Evolutionary conservation across 2,329 filamentous ascomycete species (phyloP).

Genomic region (Blastomyces gilchristii): DNA sequence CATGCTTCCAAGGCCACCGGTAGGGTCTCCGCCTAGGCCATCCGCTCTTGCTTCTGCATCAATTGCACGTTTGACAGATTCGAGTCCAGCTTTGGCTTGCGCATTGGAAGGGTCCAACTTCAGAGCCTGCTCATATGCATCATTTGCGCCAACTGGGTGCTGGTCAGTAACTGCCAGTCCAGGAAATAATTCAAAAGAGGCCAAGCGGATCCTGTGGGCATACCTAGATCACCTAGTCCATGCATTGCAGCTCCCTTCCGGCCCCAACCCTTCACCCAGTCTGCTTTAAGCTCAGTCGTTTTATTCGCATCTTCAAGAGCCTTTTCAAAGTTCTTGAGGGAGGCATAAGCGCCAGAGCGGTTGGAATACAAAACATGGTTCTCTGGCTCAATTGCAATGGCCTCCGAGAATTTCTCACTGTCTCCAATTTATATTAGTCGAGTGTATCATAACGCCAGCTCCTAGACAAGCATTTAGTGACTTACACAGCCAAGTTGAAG

Average conservation of each 20-base stretch:
- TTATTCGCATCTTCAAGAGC: constrained; percentile 86
- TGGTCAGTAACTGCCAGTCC: background rate
- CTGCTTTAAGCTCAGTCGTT: constrained; percentile 87
- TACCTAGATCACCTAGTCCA: constrained; percentile 69
- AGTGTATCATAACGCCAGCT: background rate
- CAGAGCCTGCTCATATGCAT: constrained; percentile 89
- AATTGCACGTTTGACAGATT: constrained; percentile 78
- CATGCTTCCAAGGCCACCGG: constrained; percentile 73
- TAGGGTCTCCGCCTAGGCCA: constrained; percentile 53
- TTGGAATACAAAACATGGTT: constrained; percentile 99
- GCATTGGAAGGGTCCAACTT: constrained; percentile 88
- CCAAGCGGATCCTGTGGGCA: constrained; percentile 17
- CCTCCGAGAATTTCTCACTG: constrained; percentile 89
- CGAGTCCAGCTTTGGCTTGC: constrained; percentile 79
- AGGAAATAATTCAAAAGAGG: constrained; percentile 15
- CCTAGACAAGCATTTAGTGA: constrained; percentile 19
- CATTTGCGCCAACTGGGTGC: constrained; percentile 59
- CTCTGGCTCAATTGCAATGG: constrained; percentile 72
- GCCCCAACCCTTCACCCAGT: constrained; percentile 96
- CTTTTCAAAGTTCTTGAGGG: constrained; percentile 75
- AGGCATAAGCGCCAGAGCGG: constrained; percentile 77
- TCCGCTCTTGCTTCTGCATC: constrained; percentile 61
- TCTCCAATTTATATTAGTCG: constrained; percentile 10
- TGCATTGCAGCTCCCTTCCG: constrained; percentile 87
- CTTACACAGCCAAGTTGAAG: constrained; percentile 89